Evolutionary conservation across 2,329 filamentous ascomycete genomes (phyloP).

Genomic region (Xylaria sp.): DNA sequence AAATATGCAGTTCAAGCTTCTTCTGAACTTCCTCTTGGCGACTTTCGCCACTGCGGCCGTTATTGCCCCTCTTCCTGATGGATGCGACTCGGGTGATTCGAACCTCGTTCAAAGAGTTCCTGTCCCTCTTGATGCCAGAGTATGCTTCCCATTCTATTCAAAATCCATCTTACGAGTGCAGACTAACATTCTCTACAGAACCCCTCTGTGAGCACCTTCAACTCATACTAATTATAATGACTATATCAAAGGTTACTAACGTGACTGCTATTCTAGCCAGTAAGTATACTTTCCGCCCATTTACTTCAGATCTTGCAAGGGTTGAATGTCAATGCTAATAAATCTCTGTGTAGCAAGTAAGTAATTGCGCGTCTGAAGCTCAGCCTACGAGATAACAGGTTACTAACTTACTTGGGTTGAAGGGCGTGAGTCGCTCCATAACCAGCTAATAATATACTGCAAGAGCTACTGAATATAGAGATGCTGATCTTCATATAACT

Average conservation of each 20-base stretch:
- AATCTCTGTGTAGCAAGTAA: conserved; percentile 6
- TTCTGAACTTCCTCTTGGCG: not conserved
- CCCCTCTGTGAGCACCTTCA: not conserved
- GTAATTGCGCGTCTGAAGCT: not conserved
- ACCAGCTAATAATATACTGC: not conserved
- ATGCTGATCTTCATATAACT: not conserved
- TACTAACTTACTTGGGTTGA: conserved; percentile 1
- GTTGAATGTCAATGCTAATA: not conserved
- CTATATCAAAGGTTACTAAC: conserved; percentile 10
- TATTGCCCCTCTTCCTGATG: conserved; percentile 23
- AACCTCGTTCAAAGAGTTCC: conserved; percentile 22
- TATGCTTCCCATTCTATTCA: not conserved
- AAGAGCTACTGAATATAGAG: conserved; percentile 6
- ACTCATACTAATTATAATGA: not conserved
- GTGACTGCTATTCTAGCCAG: not conserved
- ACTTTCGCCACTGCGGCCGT: conserved; percentile 18
- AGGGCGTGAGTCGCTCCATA: conserved; percentile 8
- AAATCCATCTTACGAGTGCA: not conserved
- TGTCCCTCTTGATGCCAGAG: conserved; percentile 26
- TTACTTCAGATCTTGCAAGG: not conserved
- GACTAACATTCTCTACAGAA: conserved; percentile 5
- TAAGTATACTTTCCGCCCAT: not conserved
- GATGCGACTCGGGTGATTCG: conserved; percentile 11
- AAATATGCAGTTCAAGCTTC: conserved; percentile 5
- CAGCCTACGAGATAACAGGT: not conserved